Evolutionary conservation across 306 rosid genomes (phyloP), one percentile per base, ranked within the genome.

Genomic region (Vachellia collinsii): DNA sequence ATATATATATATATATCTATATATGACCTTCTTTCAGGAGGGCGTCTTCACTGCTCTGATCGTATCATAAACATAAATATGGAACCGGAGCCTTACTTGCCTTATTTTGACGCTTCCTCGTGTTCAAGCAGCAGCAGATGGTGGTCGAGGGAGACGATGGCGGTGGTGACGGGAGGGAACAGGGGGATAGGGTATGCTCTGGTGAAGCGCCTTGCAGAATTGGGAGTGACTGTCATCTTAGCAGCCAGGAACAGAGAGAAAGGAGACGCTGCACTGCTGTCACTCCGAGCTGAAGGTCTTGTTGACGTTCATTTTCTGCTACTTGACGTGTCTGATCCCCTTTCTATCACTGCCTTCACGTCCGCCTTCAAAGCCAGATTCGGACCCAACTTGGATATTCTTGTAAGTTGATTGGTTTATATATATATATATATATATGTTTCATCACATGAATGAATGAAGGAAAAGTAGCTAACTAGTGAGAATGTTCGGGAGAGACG

Each of bases 91-190:
- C 63, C 46, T 8, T 38, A n/a, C 9, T 36, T 74, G 11, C 65
- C 66, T 46, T 13, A 46, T 23, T 46, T 3, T 13, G 74, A 22
- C 13, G 75, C 39, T 43, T 70, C n/a, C 39, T 20, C 6, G 0
- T 20, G 74, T 3, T 11, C 23, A 14, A 43, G 20, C 41, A 70
- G 20, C 20, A 70, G n/a, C 54, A 47, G 99, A 46, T 95, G 99
- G 99, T 95, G 99, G 99, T 86, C 93, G 8, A 78, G 62, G 82
- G 90, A 91, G 43, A 91, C 92, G 3, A 91, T 86, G 53, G 98
- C 94, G 12, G 86, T 95, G 81, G 99, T 95, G 39, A 93, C 99
- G 0, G 99, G 98, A 68, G 94, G 93, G 3, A 95, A 95, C 89
- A 87, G 82, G 25, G 99, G 99, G 8, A 93, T 95, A 22, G 99